Percentiles rank a stretch among this genome's conserved stretches.
These are phyloP conservation scores for Fraxinus anomala DNA, from an alignment of 257 asterid species.

Conservation along the genomic window DNA sequence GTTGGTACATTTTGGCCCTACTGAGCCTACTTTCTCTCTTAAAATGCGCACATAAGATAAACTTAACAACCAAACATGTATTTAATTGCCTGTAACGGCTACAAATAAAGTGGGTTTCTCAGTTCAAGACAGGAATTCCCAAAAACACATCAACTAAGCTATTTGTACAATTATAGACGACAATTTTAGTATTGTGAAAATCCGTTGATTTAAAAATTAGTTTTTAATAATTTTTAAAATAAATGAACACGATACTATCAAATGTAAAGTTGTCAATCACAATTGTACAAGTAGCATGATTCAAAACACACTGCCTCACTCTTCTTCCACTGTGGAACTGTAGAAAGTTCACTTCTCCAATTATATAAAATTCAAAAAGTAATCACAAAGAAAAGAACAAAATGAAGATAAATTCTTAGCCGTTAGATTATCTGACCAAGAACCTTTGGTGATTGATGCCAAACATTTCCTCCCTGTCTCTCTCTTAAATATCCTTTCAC, in stretches of 20 bases:
- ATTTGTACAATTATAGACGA: too few species aligned
- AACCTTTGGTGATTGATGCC: constrained; percentile 45
- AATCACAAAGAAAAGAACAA: constrained; percentile 31
- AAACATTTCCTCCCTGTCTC: constrained; percentile 9
- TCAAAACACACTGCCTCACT: constrained; percentile 14
- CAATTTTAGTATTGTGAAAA: too few species aligned
- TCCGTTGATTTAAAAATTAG: too few species aligned
- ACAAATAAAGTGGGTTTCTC: constrained; percentile 22
- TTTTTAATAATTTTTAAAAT: too few species aligned
- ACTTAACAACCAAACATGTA: not conserved
- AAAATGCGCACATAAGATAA: constrained; percentile 20
- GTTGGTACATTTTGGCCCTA: constrained; percentile 27
- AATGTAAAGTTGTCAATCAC: too few species aligned
- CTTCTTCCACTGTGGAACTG: constrained; percentile 31
- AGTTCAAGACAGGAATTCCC: constrained; percentile 29
- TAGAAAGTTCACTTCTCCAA: constrained; percentile 31
- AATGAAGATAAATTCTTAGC: constrained; percentile 43
- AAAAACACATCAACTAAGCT: not conserved
- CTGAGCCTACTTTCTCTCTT: not conserved
- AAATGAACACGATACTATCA: too few species aligned
- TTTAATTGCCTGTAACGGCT: too few species aligned
- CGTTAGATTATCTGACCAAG: constrained; percentile 63
- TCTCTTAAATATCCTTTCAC: constrained; percentile 41
- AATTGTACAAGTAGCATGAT: too few species aligned
- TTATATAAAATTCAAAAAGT: constrained; percentile 5